A percentile compares a stretch with the other conserved stretches of the same genome.
phyloP scores from a whole-genome alignment of 257 asterid genomes.

The Osmanthus fragrans region DNA sequence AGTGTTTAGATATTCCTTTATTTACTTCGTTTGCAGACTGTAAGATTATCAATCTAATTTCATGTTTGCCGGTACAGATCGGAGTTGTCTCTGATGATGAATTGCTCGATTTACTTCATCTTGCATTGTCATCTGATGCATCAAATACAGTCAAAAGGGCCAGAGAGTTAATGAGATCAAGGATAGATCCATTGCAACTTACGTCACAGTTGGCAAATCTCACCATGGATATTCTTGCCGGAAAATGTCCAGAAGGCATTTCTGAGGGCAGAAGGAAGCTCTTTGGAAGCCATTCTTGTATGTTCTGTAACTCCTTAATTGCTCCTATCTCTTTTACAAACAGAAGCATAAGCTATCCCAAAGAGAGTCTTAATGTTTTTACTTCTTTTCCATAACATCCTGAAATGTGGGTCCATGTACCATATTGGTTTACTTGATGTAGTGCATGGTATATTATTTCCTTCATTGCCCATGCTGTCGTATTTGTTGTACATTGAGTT shows the following conservation, averaged over 20 bases:
- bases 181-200: conserved; percentile 89
- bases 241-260: conserved; percentile 58
- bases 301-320: conserved; percentile 18
- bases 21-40: not conserved
- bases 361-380: not conserved
- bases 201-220: conserved; percentile 85
- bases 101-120: conserved; percentile 70
- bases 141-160: conserved; percentile 77
- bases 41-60: conserved; percentile 10
- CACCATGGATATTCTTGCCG: conserved; percentile 85
- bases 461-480: not conserved
- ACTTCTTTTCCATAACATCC: not conserved
- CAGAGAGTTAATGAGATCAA: conserved; percentile 74
- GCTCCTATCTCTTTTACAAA: not conserved
- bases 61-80: conserved; percentile 46
- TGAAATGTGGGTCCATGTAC: not conserved
- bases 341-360: not conserved
- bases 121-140: conserved; percentile 86
- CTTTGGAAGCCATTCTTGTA: conserved; percentile 56
- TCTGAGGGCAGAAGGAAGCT: conserved; percentile 49
- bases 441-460: not conserved
- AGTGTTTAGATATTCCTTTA: conserved; percentile 24
- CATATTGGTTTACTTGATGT: not conserved
- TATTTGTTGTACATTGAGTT: not conserved
- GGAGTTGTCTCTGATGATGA: conserved; percentile 92